Base-by-base conservation (phyloP, 352 stramenopile genomes). In the Thalassiosira mediterranea region DNA sequence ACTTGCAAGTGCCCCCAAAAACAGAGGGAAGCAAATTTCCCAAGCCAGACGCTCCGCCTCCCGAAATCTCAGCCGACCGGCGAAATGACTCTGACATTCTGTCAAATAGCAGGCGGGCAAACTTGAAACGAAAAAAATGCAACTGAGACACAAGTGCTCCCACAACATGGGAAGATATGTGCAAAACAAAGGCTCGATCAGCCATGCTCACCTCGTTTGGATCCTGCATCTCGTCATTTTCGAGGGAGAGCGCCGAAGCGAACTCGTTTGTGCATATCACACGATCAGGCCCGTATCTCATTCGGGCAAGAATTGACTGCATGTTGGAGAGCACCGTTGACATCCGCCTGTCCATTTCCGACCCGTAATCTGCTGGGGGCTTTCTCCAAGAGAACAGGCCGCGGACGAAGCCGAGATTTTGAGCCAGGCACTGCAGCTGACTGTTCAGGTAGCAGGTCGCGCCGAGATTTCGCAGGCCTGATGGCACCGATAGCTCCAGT, bases 361-460 rank as follows among this genome's bases (percentile, higher is more conserved):
- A 61, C 25, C 8, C 58, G 10, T 10, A 51, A 58, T 47, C 40
- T 25, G 66, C 21, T 13, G 23, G 15, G 19, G 38, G 60, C 29
- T 40, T 44, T 44, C 38, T 71, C 84, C 85, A 93, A 21, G 76
- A 85, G 52, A 94, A 92, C 17, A 95, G 68, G 15, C 87, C 88
- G 25, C 85, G 52, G 31, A 90, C 44, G 67, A 95, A 95, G n/a
- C 76, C 78, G 21, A 87, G 64, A 76, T 94, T 94, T 69, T 92
- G 87, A 11, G 87, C 89, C 10, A 95, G 74, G 68, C 88, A 94
- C 86, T 96, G 90, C 15, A 96, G 75, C 47, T 95, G 90, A 10
- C 86, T 88, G 70, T 95, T 96, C 0, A 96, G 70, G 72, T 96
- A 96, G 76, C 92, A 96, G 8, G 91, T 96, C 19, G 91, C 91